Base-by-base conservation (phyloP, 331 rosid genomes). In the Dryas integrifolia region DNA sequence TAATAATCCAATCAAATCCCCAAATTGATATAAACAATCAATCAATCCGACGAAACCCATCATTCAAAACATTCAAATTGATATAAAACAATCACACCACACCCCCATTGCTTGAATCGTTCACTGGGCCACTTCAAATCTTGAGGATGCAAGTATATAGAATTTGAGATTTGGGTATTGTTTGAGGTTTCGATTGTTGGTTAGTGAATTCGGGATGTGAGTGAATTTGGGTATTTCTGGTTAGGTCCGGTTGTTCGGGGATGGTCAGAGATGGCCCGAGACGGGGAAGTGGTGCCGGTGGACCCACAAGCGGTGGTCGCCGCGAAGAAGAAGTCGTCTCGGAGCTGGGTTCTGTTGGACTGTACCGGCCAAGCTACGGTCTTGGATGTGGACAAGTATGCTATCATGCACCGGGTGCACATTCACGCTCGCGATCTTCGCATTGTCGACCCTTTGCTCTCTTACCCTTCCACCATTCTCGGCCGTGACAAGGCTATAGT, bases 361-460 rank as follows among this genome's bases (percentile, higher is more conserved):
- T 59, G 72, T 3, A 48, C 76, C 0, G 98, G 98, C 12, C 82
- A 89, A 43, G 90, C 91, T 18, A 78, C 90, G 4, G 61, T 88
- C 67, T 84, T 94, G 45, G 98, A 94, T 21, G 87, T 84, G 50
- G 98, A 94, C 82, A 94, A 91, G 78, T 85, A 94, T 61, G 92
- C 90, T 5, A 88, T 94, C 77, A 94, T 91, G 98, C 92, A 89
- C 67, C 67, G 97, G 47, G 96, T 86, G 41, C 84, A 91, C 73
- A 94, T 94, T 81, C 96, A 94, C 70, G 97, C 98, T 9, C 95
- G 98, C 62, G 98, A 94, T 80, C 98, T 94, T 45, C 84, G 97
- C 61, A 94, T 94, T 66, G 88, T 94, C 56, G 98, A 94, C 67
- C 97, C 98, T 58, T 68, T 91, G 65, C 91, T 91, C 58, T 91